These are phyloP conservation scores for Arabidopsis lyrata DNA, from an alignment of 441 rosid genomes.

Conservation along the genomic window DNA sequence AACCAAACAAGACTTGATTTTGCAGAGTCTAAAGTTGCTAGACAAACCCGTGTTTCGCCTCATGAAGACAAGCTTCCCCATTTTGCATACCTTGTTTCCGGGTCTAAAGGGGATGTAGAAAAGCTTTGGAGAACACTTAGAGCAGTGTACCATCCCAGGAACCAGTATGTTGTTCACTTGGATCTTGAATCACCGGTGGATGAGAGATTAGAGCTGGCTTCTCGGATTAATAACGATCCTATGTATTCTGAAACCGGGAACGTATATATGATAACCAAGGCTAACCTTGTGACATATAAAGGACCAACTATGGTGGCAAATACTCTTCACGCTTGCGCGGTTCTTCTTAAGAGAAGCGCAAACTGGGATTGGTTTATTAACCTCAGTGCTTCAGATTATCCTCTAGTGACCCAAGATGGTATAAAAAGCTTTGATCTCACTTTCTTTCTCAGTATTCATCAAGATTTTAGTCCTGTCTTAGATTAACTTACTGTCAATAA, in stretches of 20 bases:
- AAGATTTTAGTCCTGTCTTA: background rate
- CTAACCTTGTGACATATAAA: slow-evolving; percentile 95
- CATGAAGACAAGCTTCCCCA: slow-evolving; percentile 59
- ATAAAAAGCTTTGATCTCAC: slow-evolving; percentile 29
- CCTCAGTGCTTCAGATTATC: slow-evolving; percentile 99
- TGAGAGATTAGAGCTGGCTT: slow-evolving; percentile 81
- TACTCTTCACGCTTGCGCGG: slow-evolving; percentile 96
- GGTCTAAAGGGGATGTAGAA: slow-evolving; percentile 89
- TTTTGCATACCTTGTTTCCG: slow-evolving; percentile 91
- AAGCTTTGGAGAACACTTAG: slow-evolving; percentile 95
- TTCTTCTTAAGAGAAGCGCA: slow-evolving; percentile 79
- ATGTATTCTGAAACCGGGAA: slow-evolving; percentile 75
- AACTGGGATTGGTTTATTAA: slow-evolving; percentile 99
- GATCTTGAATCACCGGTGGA: slow-evolving; percentile 89
- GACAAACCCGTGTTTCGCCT: slow-evolving; percentile 43
- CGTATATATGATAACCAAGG: slow-evolving; percentile 84
- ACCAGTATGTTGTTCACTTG: slow-evolving; percentile 88
- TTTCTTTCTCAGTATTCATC: slow-evolving; percentile 12
- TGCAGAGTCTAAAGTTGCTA: slow-evolving; percentile 45
- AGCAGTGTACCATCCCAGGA: slow-evolving; percentile 87
- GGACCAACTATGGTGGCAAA: slow-evolving; percentile 99
- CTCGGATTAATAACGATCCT: slow-evolving; percentile 69
- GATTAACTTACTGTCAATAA: slow-evolving; percentile 21
- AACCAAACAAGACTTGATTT: slow-evolving; percentile 39
- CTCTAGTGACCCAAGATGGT: slow-evolving; percentile 99